A percentile compares a stretch with the other conserved stretches of the same genome.
Evolutionary conservation across 495 filamentous ascomycete species (phyloP).

Genomic region (Penicillium cataractarum): DNA sequence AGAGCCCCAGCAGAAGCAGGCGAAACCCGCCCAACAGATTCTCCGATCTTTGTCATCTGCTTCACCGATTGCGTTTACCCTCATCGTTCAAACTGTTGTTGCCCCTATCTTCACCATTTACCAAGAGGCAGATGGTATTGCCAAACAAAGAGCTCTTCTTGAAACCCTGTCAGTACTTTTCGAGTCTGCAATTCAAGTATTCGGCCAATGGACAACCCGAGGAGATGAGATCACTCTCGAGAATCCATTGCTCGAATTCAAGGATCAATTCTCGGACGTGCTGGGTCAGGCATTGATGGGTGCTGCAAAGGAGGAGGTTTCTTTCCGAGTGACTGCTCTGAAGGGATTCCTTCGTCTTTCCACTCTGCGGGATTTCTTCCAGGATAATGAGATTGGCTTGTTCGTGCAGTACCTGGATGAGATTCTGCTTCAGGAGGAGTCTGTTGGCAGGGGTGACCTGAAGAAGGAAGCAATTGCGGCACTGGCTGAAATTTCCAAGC

Average conservation of each 20-base stretch:
- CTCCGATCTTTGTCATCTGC: slow-evolving; percentile 58
- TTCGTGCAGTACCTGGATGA: slow-evolving; percentile 69
- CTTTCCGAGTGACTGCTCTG: slow-evolving; percentile 64
- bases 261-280: slow-evolving; percentile 63
- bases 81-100: slow-evolving; percentile 59
- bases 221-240: slow-evolving; percentile 36
- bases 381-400: slow-evolving; percentile 64
- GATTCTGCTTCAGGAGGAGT: slow-evolving; percentile 62
- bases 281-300: slow-evolving; percentile 64
- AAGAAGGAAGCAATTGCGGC: slow-evolving; percentile 66
- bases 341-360: slow-evolving; percentile 62
- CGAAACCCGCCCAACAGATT: slow-evolving; percentile 68
- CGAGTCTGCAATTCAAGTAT: slow-evolving; percentile 58
- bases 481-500: slow-evolving; percentile 65
- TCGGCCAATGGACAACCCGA: slow-evolving; percentile 58
- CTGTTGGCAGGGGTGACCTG: slow-evolving; percentile 59
- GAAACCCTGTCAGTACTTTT: slow-evolving; percentile 64
- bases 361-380: slow-evolving; percentile 58
- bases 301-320: slow-evolving; percentile 64
- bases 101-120: slow-evolving; percentile 66
- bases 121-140: slow-evolving; percentile 63
- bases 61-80: slow-evolving; percentile 56
- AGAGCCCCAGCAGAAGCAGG: slow-evolving; percentile 78
- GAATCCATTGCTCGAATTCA: slow-evolving; percentile 61
- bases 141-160: slow-evolving; percentile 69